Evolutionary conservation across 208 protist species (phyloP).

Genomic region (Trichomonas tenax): DNA sequence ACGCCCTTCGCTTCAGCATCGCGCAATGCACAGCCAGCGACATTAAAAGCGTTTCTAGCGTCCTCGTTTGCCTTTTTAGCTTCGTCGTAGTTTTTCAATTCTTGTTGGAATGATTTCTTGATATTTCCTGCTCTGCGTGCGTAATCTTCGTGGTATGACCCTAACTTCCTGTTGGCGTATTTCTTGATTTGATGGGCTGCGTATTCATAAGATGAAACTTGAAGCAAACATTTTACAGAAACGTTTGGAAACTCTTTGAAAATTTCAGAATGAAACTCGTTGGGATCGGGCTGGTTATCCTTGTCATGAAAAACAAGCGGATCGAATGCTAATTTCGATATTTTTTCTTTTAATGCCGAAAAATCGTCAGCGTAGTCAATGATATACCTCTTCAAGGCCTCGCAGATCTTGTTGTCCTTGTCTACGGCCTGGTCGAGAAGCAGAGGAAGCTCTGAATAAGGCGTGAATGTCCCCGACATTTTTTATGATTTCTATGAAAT

Average conservation of each 20-base stretch:
- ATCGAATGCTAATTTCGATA: background rate
- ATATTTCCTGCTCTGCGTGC: background rate
- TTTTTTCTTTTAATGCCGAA: background rate
- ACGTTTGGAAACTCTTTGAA: background rate
- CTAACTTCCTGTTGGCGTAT: background rate
- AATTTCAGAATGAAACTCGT: background rate
- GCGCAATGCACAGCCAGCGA: background rate
- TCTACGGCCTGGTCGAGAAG: background rate
- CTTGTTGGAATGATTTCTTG: background rate
- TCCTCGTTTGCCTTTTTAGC: background rate
- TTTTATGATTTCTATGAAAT: too few species aligned
- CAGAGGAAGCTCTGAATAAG: background rate
- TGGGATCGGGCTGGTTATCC: background rate
- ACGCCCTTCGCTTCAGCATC: background rate
- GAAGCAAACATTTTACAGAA: background rate
- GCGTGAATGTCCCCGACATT: background rate
- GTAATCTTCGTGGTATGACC: background rate
- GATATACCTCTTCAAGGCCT: background rate
- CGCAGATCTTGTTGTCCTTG: background rate
- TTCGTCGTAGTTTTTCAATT: background rate
- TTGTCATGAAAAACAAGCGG: background rate
- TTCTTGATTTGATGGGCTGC: background rate
- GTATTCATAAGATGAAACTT: background rate
- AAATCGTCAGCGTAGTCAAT: background rate
- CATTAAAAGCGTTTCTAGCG: background rate